These are phyloP conservation scores for Trypanosomatidae sp. DNA, from an alignment of 208 protist species.

Conservation along the genomic window DNA sequence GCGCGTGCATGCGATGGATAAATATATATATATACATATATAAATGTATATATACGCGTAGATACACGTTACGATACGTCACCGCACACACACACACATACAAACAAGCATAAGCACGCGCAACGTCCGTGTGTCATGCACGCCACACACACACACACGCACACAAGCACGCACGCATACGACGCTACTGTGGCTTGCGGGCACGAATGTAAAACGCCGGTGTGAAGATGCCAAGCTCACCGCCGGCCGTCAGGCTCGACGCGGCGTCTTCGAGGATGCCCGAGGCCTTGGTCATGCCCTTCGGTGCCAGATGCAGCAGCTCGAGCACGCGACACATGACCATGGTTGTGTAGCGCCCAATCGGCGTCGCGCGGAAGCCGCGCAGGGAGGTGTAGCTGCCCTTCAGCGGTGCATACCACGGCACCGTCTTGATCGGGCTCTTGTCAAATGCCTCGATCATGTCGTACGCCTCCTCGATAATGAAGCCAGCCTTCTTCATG, in stretches of 20 bases:
- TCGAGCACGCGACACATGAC: slow-evolving; percentile 74
- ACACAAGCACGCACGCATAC: too few species aligned
- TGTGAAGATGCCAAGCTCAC: slow-evolving; percentile 87
- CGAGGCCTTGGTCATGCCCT: slow-evolving; percentile 65
- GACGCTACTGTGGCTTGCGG: slow-evolving; percentile 82
- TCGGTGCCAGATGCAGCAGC: slow-evolving; percentile 44
- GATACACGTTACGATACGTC: too few species aligned
- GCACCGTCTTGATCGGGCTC: slow-evolving; percentile 61
- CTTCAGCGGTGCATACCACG: slow-evolving; percentile 85
- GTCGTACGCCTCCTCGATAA: slow-evolving; percentile 75
- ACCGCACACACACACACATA: too few species aligned
- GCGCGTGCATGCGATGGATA: too few species aligned
- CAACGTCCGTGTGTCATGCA: too few species aligned
- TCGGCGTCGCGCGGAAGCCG: slow-evolving; percentile 62
- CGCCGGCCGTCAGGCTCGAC: slow-evolving; percentile 78
- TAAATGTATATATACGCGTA: too few species aligned
- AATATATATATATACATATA: too few species aligned
- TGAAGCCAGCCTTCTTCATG: slow-evolving; percentile 87
- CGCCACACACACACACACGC: too few species aligned
- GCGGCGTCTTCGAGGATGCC: slow-evolving; percentile 88
- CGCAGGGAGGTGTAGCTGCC: slow-evolving; percentile 52
- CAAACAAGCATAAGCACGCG: too few species aligned
- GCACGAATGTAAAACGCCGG: slow-evolving; percentile 84
- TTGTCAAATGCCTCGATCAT: slow-evolving; percentile 33
- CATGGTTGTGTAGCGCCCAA: slow-evolving; percentile 73